These are phyloP conservation scores for Coprinopsis strossmayeri DNA, from an alignment of 768 basidiomycete genomes.

Conservation along the genomic window DNA sequence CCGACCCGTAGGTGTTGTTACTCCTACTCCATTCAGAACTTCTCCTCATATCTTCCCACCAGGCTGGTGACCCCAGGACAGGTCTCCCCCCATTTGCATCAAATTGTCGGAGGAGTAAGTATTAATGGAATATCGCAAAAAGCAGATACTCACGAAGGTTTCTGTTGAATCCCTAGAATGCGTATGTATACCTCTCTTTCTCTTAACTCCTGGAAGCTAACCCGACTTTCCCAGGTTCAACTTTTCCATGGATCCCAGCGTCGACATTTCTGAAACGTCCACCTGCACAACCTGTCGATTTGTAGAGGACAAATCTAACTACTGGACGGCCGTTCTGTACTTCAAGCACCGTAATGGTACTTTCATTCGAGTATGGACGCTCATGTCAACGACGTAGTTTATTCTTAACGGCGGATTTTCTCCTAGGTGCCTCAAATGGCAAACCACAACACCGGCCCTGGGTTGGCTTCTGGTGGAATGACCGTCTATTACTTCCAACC, in stretches of 20 bases:
- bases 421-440: constrained; percentile 15
- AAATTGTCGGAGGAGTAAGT: constrained; percentile 16
- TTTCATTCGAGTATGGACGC: constrained; percentile 12
- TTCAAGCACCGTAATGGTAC: constrained; percentile 18
- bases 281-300: constrained; percentile 18
- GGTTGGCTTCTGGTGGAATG: constrained; percentile 15
- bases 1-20: constrained; percentile 14
- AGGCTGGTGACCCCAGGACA: constrained; percentile 14
- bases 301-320: constrained; percentile 18
- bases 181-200: constrained; percentile 3
- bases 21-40: no score
- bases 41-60: background rate
- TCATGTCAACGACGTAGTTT: background rate
- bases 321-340: constrained; percentile 19
- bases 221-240: constrained; percentile 14
- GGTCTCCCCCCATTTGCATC: constrained; percentile 16
- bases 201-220: background rate
- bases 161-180: constrained; percentile 9
- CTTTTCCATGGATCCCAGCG: constrained; percentile 15
- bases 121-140: background rate
- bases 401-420: background rate
- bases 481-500: constrained; percentile 17
- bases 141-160: background rate
- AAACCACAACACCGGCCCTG: constrained; percentile 11
- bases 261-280: constrained; percentile 15